Base-by-base conservation (phyloP, 2,329 filamentous ascomycete genomes). In the Allantophomopsis cytisporea region DNA sequence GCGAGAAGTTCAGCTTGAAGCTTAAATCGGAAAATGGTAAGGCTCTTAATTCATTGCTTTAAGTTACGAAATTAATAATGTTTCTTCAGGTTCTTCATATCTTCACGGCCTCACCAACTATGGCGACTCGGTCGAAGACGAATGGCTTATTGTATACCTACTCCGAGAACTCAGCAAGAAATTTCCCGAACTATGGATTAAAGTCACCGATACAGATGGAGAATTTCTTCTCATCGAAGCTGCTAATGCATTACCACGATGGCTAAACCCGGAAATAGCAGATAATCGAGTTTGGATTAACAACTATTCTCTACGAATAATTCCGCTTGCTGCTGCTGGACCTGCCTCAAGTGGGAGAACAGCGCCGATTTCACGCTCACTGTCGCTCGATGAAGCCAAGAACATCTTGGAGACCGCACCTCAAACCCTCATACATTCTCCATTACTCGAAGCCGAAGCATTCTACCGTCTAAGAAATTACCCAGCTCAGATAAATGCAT, bases 221-320 rank as follows among this genome's bases (percentile, higher is more conserved):
- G 88, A 98, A 55, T 98, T 98, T 51, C 70, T 98, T 37, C 75
- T 98, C 14, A 81, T 95, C 41, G 91, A 98, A 63, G 91, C 89
- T 21, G 89, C 93, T 20, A 87, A 84, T 48, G 78, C 80, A 12
- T 65, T 95, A 2, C 91, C 91, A 2, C 76, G 73, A 44, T 98
- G 91, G 93, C 63, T 98, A 18, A 94, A 80, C 49, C 91, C 91
- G 1, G 88, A 94, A 46, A 80, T 89, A 31, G 87, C 93, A 46
- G 74, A 80, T 47, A 83, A 94, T 56, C 73, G 91, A 41, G 73
- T 93, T 28, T 98, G 91, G 91, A 78, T 98, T 40, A 76, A 94
- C 50, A 64, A 76, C 23, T 84, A 83, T 41, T 73, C 79, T 40
- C 68, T 96, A 14, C 66, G 76, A 36, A 74, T 96, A 42, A 81